Evolutionary conservation across 805 yeast genomes (phyloP).

Genomic region (Lachancea meyersii): DNA sequence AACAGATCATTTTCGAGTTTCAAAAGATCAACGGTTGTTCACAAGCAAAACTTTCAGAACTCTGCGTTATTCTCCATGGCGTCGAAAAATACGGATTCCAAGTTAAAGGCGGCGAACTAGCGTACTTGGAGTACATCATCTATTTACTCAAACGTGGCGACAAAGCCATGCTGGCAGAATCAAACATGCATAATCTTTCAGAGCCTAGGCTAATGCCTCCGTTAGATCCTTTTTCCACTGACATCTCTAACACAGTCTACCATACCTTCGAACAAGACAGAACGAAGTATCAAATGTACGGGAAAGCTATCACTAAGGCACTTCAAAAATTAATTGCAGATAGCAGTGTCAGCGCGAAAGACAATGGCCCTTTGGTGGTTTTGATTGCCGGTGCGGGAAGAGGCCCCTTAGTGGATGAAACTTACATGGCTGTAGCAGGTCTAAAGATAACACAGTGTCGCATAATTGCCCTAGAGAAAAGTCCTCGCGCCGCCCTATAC

Average conservation of each 20-base stretch:
- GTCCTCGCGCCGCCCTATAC: slow-evolving; percentile 49
- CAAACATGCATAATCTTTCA: not conserved
- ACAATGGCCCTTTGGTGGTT: slow-evolving; percentile 31
- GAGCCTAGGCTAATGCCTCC: slow-evolving; percentile 43
- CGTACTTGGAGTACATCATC: slow-evolving; percentile 40
- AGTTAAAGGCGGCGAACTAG: slow-evolving; percentile 34
- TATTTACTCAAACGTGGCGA: slow-evolving; percentile 36
- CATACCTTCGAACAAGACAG: slow-evolving; percentile 64
- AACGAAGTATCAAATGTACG: slow-evolving; percentile 64
- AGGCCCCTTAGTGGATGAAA: slow-evolving; percentile 67
- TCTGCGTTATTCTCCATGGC: slow-evolving; percentile 47
- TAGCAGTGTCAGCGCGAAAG: slow-evolving; percentile 1
- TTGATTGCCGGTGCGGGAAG: slow-evolving; percentile 83
- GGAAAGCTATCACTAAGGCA: slow-evolving; percentile 54
- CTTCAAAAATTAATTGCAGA: slow-evolving; percentile 31
- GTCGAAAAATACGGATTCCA: slow-evolving; percentile 37
- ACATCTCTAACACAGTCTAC: slow-evolving; percentile 56
- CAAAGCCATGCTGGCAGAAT: slow-evolving; percentile 12
- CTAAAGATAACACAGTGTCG: slow-evolving; percentile 23
- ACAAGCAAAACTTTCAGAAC: slow-evolving; percentile 27
- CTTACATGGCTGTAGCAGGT: slow-evolving; percentile 38
- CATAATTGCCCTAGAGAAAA: slow-evolving; percentile 68
- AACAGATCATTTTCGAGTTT: slow-evolving; percentile 40
- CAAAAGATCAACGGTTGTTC: slow-evolving; percentile 37
- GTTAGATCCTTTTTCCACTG: slow-evolving; percentile 59